Conservation (phyloP, 1,139 yeast species). For the Candida sanyaensis region DNA sequence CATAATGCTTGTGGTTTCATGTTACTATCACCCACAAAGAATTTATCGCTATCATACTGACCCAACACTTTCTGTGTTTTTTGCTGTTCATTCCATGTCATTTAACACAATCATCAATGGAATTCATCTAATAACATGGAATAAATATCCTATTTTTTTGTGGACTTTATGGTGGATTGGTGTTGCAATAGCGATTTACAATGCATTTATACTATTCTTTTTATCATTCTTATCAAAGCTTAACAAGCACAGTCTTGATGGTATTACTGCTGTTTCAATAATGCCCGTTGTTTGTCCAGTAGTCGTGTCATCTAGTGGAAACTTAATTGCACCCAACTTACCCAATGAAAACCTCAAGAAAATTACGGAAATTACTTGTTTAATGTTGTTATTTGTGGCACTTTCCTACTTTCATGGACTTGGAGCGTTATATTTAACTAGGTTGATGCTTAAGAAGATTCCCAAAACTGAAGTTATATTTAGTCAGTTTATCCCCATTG, state of each 20-base stretch:
- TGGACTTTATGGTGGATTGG: conserved; percentile 18
- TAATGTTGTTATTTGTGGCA: conserved; percentile 12
- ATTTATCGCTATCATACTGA: conserved; percentile 38
- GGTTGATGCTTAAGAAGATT: conserved; percentile 11
- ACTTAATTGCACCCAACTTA: conserved; percentile 11
- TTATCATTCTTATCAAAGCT: conserved; percentile 14
- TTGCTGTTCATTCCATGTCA: conserved; percentile 84
- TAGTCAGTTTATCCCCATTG: conserved; percentile 28
- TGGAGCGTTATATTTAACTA: conserved; percentile 11
- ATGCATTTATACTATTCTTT: conserved; percentile 13
- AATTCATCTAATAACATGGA: conserved; percentile 35
- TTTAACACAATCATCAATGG: conserved; percentile 60
- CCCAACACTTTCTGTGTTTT: conserved; percentile 53
- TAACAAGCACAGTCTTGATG: conserved; percentile 9
- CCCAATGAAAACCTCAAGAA: conserved; percentile 8
- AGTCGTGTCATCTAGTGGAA: conserved; percentile 14
- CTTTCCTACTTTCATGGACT: conserved; percentile 12
- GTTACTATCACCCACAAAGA: conserved; percentile 24
- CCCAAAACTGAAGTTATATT: conserved; percentile 13
- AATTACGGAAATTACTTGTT: conserved; percentile 12
- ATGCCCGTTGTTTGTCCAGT: conserved; percentile 15
- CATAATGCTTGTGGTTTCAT: conserved; percentile 18
- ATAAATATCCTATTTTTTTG: conserved; percentile 19
- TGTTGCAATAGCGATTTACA: conserved; percentile 14
- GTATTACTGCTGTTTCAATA: conserved; percentile 11